Percentiles rank a stretch among this genome's conserved stretches.
Conservation (phyloP, 179 eudicot species). For the Beta macrorhiza region DNA sequence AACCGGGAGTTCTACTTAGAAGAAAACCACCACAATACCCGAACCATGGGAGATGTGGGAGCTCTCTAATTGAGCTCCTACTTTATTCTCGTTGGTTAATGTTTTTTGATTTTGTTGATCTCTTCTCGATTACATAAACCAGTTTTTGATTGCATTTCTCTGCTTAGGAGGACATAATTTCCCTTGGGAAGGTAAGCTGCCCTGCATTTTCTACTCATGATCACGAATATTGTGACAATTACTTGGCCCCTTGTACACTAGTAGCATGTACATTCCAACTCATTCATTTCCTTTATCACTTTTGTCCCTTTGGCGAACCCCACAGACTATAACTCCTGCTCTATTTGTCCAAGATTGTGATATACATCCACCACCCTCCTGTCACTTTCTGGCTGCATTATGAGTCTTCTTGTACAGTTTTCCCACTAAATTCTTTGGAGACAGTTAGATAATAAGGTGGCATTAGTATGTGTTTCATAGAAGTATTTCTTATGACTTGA, state of each 20-base stretch:
- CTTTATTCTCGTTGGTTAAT: neutral
- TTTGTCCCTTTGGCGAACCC: slow-evolving; percentile 18
- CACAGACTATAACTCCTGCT: slow-evolving; percentile 16
- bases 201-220: slow-evolving; percentile 11
- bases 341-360: slow-evolving; percentile 9
- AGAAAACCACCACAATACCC: too few relatives aligned
- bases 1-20: too few relatives aligned
- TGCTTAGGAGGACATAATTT: slow-evolving; percentile 10
- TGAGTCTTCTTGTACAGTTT: slow-evolving; percentile 11
- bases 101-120: neutral
- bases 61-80: too few relatives aligned
- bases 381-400: neutral
- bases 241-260: slow-evolving; percentile 9
- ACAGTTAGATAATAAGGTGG: neutral
- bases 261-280: slow-evolving; percentile 6
- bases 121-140: neutral
- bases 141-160: slow-evolving; percentile 4
- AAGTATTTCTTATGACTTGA: neutral
- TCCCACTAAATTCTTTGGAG: neutral
- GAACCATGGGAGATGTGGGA: too few relatives aligned
- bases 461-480: neutral
- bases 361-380: slow-evolving; percentile 12
- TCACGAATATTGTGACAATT: slow-evolving; percentile 23
- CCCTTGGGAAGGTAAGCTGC: slow-evolving; percentile 17
- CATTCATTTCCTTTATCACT: slow-evolving; percentile 13